A percentile compares a stretch with the other conserved stretches of the same genome.
Evolutionary conservation across 805 yeast species (phyloP).

Genomic region (Metschnikowia peoriensis): DNA sequence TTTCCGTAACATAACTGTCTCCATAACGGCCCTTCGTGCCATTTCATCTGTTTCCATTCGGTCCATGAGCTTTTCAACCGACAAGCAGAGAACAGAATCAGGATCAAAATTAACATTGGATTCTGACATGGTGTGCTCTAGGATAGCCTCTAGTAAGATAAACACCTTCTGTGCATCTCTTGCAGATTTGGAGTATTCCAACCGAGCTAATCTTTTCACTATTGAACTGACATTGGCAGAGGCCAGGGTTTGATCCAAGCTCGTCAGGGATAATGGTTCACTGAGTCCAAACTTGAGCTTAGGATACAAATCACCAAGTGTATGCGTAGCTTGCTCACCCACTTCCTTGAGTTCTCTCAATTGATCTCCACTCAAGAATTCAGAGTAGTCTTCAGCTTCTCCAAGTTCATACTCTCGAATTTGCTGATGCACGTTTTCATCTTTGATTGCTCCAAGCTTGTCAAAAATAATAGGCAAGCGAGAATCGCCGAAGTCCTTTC

Average conservation of each 20-base stretch:
- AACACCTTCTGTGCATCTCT: conserved; percentile 27
- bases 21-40: conserved; percentile 34
- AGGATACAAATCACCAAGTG: conserved; percentile 16
- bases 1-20: conserved; percentile 25
- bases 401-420: conserved; percentile 37
- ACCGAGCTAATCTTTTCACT: conserved; percentile 24
- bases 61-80: conserved; percentile 36
- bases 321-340: conserved; percentile 5
- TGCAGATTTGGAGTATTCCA: conserved; percentile 27
- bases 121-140: conserved; percentile 31
- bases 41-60: conserved; percentile 34
- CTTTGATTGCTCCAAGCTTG: conserved; percentile 30
- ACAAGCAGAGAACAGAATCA: conserved; percentile 27
- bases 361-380: conserved; percentile 16
- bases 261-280: neutral
- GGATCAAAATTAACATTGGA: conserved; percentile 22
- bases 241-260: conserved; percentile 1
- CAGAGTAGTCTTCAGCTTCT: conserved; percentile 40
- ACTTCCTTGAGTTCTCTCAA: conserved; percentile 5
- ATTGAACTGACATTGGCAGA: conserved; percentile 22
- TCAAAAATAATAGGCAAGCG: conserved; percentile 35
- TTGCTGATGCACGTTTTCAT: conserved; percentile 33
- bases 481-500: conserved; percentile 39
- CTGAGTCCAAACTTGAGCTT: conserved; percentile 15
- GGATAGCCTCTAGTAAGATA: conserved; percentile 29